A percentile compares a stretch with the other conserved stretches of the same genome.
Evolutionary conservation across 2,329 filamentous ascomycete genomes (phyloP).

Genomic region (Cordyceps cateniannulata): DNA sequence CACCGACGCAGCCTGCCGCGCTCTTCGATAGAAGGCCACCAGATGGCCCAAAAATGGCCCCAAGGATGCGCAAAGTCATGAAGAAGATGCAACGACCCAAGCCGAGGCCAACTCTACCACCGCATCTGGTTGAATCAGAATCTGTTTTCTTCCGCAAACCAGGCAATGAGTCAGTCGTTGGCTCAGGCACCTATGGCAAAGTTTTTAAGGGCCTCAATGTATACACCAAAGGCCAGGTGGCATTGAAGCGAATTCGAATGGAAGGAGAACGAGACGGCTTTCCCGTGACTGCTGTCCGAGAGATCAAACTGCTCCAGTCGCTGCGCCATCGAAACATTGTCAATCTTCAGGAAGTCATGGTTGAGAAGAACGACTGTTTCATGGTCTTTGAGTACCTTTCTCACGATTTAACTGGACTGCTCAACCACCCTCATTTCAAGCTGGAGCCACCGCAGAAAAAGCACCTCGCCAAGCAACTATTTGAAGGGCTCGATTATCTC

Average conservation of each 20-base stretch:
- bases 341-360: slow-evolving; percentile 86
- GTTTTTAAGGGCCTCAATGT: slow-evolving; percentile 92
- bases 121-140: slow-evolving; percentile 70
- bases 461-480: slow-evolving; percentile 85
- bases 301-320: slow-evolving; percentile 88
- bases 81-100: slow-evolving; percentile 66
- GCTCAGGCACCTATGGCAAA: slow-evolving; percentile 92
- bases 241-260: slow-evolving; percentile 88
- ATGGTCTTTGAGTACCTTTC: slow-evolving; percentile 99
- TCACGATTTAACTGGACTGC: slow-evolving; percentile 87
- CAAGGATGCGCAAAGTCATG: slow-evolving; percentile 57
- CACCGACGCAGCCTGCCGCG: slow-evolving; percentile 49
- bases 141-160: slow-evolving; percentile 94
- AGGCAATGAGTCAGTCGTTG: slow-evolving; percentile 94
- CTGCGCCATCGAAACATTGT: slow-evolving; percentile 79
- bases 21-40: slow-evolving; percentile 28
- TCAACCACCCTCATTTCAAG: slow-evolving; percentile 90
- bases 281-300: slow-evolving; percentile 81
- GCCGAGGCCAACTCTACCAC: slow-evolving; percentile 60
- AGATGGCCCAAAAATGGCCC: slow-evolving; percentile 29
- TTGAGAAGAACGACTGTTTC: slow-evolving; percentile 96
- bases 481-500: slow-evolving; percentile 88
- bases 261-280: slow-evolving; percentile 88
- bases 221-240: slow-evolving; percentile 79
- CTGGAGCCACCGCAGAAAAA: slow-evolving; percentile 85